Base-by-base conservation (phyloP, 345 rosid genomes). In the Eucalyptus curtisii region DNA sequence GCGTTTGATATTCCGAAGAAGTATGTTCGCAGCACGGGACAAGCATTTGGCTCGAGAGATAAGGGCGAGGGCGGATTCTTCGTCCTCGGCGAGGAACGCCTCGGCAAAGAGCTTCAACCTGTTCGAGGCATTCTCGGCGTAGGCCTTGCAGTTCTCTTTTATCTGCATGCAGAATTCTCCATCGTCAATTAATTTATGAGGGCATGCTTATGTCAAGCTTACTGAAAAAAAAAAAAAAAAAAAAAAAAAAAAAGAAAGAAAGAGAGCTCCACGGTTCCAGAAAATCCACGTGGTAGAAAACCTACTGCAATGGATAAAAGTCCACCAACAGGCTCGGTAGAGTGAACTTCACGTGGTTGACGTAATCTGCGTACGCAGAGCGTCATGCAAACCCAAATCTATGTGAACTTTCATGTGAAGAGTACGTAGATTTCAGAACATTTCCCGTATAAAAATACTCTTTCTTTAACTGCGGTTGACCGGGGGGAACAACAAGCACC, bases 71-170 rank as follows among this genome's bases (percentile, higher is more conserved):
- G 96, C 94, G 55, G 93, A 86, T 31, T 93, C 88, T 14, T 87
- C 91, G 85, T 97, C 96, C 44, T 93, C 91, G 13, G 95, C 92
- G 50, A 93, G 90, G 59, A 94, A 90, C 59, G 99, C 99, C 59
- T 94, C 95, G 85, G 93, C 93, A 87, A 90, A 94, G 30, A 96
- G 93, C 88, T 94, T 93, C 89, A 96, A 92, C 93, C 98, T 92
- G 50, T 92, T 92, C 3, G 96, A 91, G 66, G 92, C 76, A 89
- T 95, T 96, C 86, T 93, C 97, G 33, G 93, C 93, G 15, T 95
- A 90, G 50, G 61, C 89, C 87, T 91, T 91, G 86, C 93, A 91
- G 85, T 92, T 95, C 88, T 94, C 91, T 89, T 92, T 96, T 86
- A 95, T 95, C 99, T 97, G 91, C 84, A 40, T 76, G 47, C 47